Conservation (phyloP, 345 rosid species). For the Populus simonii region DNA sequence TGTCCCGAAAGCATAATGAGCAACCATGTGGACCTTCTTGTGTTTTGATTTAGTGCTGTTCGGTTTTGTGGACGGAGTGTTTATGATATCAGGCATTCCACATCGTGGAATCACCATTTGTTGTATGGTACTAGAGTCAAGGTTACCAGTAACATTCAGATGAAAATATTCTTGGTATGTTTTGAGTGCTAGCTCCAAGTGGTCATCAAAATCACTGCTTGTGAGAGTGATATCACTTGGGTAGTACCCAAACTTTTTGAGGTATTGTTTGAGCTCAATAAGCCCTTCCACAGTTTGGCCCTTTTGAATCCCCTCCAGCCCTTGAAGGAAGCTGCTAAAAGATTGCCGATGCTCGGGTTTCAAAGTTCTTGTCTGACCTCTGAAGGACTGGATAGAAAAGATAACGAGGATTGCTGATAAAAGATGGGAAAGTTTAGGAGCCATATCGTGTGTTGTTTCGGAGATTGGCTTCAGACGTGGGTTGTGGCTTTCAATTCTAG, state of each 20-base stretch:
- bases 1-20: neutral
- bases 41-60: neutral
- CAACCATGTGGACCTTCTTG: neutral
- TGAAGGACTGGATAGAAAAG: neutral
- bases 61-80: no score
- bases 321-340: neutral
- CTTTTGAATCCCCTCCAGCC: conserved; percentile 10
- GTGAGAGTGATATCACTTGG: neutral
- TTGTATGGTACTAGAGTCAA: neutral
- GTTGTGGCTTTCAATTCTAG: neutral
- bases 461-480: neutral
- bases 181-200: neutral
- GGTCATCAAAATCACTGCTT: neutral
- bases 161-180: neutral
- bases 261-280: conserved; percentile 5
- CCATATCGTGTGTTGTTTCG: neutral
- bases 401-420: neutral
- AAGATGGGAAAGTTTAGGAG: neutral
- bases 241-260: conserved; percentile 15
- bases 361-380: neutral
- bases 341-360: neutral
- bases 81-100: neutral
- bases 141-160: neutral
- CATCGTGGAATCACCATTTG: conserved; percentile 2
- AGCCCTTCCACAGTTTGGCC: conserved; percentile 9